phyloP scores from a whole-genome alignment of 225 moss, liverwort and hornwort genomes.

The Bryum argenteum region DNA sequence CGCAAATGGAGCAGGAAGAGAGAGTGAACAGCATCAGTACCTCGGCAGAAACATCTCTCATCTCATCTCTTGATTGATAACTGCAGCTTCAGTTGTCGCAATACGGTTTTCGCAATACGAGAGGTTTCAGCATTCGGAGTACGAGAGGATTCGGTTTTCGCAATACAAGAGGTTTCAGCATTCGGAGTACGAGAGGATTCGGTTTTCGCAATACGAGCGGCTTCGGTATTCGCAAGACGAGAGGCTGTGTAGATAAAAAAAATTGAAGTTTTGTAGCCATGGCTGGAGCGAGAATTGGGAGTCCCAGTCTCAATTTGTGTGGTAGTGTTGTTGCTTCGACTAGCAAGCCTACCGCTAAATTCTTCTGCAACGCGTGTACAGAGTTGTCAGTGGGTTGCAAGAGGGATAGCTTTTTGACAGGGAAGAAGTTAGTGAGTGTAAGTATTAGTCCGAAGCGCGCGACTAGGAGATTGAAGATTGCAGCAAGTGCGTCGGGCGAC shows the following conservation, averaged over 20 bases:
- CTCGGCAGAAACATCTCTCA: too few species aligned
- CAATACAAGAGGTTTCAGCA: too few species aligned
- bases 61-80: too few species aligned
- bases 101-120: too few species aligned
- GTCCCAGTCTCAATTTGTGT: slow-evolving; percentile 10
- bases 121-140: too few species aligned
- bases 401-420: neutral
- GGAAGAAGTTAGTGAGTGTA: slow-evolving; percentile 5
- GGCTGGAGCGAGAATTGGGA: slow-evolving; percentile 37
- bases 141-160: too few species aligned
- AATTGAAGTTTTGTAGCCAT: slow-evolving; percentile 21
- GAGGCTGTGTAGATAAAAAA: neutral
- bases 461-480: neutral
- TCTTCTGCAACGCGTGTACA: neutral
- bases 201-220: too few species aligned
- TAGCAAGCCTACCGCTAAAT: neutral
- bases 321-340: neutral
- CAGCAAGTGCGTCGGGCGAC: neutral
- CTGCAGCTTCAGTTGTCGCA: too few species aligned
- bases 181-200: too few species aligned
- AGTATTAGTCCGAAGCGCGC: neutral
- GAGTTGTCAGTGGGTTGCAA: neutral
- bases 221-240: too few species aligned
- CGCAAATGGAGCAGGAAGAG: slow-evolving; percentile 28
- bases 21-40: neutral